Evolutionary conservation across 176 grass and related monocot species (phyloP), one percentile per base, ranked within the genome.

Genomic region (Triticum monococcum): DNA sequence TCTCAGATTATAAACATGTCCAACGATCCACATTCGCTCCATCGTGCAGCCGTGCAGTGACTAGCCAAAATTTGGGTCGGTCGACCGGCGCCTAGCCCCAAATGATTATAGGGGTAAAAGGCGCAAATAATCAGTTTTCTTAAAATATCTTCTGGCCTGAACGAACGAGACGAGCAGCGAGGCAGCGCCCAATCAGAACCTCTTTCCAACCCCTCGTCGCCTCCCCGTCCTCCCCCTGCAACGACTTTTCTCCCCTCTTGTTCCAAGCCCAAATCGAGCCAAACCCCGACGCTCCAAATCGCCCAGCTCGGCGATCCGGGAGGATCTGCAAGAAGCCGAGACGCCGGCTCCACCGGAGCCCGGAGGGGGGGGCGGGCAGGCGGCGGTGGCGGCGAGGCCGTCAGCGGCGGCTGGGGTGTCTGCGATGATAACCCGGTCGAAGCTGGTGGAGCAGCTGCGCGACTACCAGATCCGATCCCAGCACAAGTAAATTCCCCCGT

Each of bases 391-490:
- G 72, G 50, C 89, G 25, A 65, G 13, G 72, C 32, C 50, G 52
- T 46, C 86, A 7, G 83, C 83, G 35, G 48, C 85, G 28, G 81
- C 81, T 50, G 81, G 76, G 81, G 76, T 57, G 9, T 80, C 81
- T 91, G 88, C 86, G 78, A 98, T 98, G 96, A 98, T 96, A 83
- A 98, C 96, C 81, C 91, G 93, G 32, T 98, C 96, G 45, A 98
- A 98, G 93, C 93, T 98, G 87, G 96, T 96, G 70, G 96, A 98
- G 88, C 96, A 98, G 90, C 92, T 98, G 48, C 89, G 96, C 75
- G 96, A 96, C 81, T 96, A 98, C 82, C 93, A 96, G 93, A 95
- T 98, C 89, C 96, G 96, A 86, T 98, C 96, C 80, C 93, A 98
- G 90, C 96, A 98, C 92, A 98, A 98, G 96, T 98, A 88, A 92